A percentile compares a stretch with the other conserved stretches of the same genome.
These are phyloP conservation scores for Fusarium irregulare DNA, from an alignment of 2,329 filamentous ascomycete genomes.

Conservation along the genomic window DNA sequence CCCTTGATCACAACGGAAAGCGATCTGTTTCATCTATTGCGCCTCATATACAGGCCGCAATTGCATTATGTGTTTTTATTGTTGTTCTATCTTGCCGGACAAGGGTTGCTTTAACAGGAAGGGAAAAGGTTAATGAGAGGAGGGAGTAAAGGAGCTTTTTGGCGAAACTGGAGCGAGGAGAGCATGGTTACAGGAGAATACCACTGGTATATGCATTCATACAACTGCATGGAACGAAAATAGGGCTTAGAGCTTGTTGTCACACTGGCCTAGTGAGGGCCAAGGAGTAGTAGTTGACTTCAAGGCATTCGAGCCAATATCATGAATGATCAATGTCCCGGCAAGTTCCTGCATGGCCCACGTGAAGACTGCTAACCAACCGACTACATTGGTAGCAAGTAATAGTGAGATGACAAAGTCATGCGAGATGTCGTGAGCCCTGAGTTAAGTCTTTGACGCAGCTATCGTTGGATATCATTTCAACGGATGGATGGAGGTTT, in stretches of 20 bases:
- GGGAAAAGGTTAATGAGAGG: constrained; percentile 5
- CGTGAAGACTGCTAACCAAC: neutral
- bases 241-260: neutral
- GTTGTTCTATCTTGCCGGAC: constrained; percentile 8
- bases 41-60: constrained; percentile 1
- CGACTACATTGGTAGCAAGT: neutral
- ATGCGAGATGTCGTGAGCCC: neutral
- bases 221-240: constrained; percentile 6
- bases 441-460: neutral
- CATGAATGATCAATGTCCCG: constrained; percentile 3
- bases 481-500: neutral
- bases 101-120: constrained; percentile 15
- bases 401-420: neutral
- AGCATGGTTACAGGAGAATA: constrained; percentile 17
- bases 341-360: neutral
- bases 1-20: constrained; percentile 35
- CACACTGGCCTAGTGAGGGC: neutral
- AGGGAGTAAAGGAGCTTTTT: constrained; percentile 29
- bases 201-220: constrained; percentile 12
- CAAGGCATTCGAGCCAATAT: constrained; percentile 1
- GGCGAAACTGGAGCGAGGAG: constrained; percentile 19
- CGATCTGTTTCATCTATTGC: constrained; percentile 26
- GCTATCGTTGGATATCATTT: neutral
- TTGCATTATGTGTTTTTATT: constrained; percentile 14
- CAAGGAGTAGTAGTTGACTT: neutral